Conservation (phyloP, 495 filamentous ascomycete species). For the Beverwykella pulmonaria region DNA sequence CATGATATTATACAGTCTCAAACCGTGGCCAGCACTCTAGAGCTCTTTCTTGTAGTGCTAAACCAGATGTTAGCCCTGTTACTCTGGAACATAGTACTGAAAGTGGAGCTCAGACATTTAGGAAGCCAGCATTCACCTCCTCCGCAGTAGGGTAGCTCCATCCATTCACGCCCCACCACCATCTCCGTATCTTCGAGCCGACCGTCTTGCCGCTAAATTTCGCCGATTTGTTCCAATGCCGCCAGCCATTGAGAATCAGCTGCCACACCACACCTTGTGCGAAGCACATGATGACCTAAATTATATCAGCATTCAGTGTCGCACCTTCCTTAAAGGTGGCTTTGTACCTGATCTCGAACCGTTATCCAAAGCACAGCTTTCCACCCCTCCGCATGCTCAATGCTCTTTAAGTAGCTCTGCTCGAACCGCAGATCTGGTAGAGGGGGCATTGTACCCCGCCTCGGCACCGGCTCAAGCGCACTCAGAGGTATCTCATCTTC, state of each 20-base stretch:
- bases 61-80: background rate
- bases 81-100: too few species aligned
- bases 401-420: constrained; percentile 90
- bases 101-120: constrained; percentile 14
- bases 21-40: constrained; percentile 34
- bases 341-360: constrained; percentile 75
- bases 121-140: constrained; percentile 51
- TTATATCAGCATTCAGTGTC: constrained; percentile 13
- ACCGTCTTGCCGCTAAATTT: constrained; percentile 68
- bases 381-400: constrained; percentile 74
- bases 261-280: constrained; percentile 84
- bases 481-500: constrained; percentile 50
- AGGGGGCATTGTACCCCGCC: constrained; percentile 68
- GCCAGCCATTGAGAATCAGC: constrained; percentile 77
- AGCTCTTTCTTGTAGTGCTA: constrained; percentile 39
- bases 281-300: constrained; percentile 77
- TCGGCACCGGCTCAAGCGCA: constrained; percentile 50
- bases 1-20: background rate
- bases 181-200: constrained; percentile 72
- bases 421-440: constrained; percentile 94
- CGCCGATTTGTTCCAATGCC: constrained; percentile 75
- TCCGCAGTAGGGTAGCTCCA: constrained; percentile 66
- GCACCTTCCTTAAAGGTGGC: constrained; percentile 13
- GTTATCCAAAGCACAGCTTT: constrained; percentile 82
- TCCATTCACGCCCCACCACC: constrained; percentile 92